Percentiles rank a stretch among this genome's conserved stretches.
Evolutionary conservation across 805 yeast species (phyloP).

Genomic region (Komagataella pseudopastoris): DNA sequence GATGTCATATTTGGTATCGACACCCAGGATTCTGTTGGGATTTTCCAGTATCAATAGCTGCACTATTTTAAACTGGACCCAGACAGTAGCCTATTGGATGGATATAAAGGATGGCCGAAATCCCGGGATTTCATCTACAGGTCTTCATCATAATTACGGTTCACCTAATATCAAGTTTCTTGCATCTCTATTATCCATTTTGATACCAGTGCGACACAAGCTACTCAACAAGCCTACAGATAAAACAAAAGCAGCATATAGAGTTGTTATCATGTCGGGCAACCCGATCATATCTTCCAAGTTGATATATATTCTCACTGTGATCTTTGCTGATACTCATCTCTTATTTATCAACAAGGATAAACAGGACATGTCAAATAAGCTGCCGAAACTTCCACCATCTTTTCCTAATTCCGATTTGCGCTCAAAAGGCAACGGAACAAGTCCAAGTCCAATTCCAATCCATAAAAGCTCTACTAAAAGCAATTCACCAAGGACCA

Average conservation of each 20-base stretch:
- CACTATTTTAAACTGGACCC: constrained; percentile 34
- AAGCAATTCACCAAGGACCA: neutral
- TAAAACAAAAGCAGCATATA: constrained; percentile 14
- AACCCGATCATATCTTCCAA: constrained; percentile 45
- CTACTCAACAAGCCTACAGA: constrained; percentile 22
- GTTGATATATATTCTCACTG: constrained; percentile 36
- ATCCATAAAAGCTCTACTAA: neutral
- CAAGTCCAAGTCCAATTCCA: neutral
- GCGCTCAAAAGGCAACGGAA: neutral
- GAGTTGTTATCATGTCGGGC: constrained; percentile 40
- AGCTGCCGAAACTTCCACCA: neutral
- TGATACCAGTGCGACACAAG: constrained; percentile 23
- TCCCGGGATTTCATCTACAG: neutral
- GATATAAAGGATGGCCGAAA: constrained; percentile 34
- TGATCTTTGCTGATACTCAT: constrained; percentile 26
- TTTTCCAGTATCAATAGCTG: constrained; percentile 22
- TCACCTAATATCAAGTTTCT: constrained; percentile 20
- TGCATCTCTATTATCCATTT: constrained; percentile 31
- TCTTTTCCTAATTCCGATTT: neutral
- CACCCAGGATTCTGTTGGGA: constrained; percentile 32
- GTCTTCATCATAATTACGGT: neutral
- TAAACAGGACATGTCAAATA: neutral
- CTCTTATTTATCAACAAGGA: constrained; percentile 5
- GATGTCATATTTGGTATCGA: constrained; percentile 24
- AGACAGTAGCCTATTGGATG: constrained; percentile 38